Evolutionary conservation across 768 basidiomycete genomes (phyloP), one percentile per base, ranked within the genome.

Genomic region (Mycena epipterygia): DNA sequence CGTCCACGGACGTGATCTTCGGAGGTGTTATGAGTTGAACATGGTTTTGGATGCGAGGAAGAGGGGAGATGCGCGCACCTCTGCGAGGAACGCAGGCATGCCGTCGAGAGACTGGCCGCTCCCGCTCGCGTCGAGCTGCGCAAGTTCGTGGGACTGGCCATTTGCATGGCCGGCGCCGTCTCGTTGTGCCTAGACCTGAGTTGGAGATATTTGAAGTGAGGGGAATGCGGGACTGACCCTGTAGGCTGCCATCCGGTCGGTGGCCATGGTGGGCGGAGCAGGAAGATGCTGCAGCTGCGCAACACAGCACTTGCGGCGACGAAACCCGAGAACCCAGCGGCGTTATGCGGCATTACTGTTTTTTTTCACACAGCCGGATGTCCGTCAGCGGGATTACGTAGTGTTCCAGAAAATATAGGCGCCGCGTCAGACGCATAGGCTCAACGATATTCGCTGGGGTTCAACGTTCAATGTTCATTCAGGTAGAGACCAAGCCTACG

Each of bases 1-100:
- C 78, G 74, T 87, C 84, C 41, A 87, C 81, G 21, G 83, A 81
- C 27, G 81, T 71, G 33, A 82, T 82, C 85, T 88, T 53, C n/a
- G 33, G 27, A 53, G 11, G 53, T 55, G 41, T 30, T 46, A 27
- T 27, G 19, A 29, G 11, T 39, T 5, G 21, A 46, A 30, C 27
- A 44, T 23, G 25, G n/a, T n/a, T n/a, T n/a, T 25, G 25, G 33
- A 49, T 3, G 48, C 8, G 41, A 12, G 14, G 3, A 51, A 19
- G n/a, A n/a, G n/a, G n/a, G n/a, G 12, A 14, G 32, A 39, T 5
- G 27, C 2, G 32, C 64, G 42, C 56, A 58, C 65, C 69, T 73
- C 71, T 16, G 56, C 42, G 9, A 68, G 58, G 46, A 68, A 69
- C n/a, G 46, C 55, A 17, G 55, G 33, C 64, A 67, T 68, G 9